Base-by-base conservation (phyloP, 148 eudicot genomes). In the Rhododendron vialii region DNA sequence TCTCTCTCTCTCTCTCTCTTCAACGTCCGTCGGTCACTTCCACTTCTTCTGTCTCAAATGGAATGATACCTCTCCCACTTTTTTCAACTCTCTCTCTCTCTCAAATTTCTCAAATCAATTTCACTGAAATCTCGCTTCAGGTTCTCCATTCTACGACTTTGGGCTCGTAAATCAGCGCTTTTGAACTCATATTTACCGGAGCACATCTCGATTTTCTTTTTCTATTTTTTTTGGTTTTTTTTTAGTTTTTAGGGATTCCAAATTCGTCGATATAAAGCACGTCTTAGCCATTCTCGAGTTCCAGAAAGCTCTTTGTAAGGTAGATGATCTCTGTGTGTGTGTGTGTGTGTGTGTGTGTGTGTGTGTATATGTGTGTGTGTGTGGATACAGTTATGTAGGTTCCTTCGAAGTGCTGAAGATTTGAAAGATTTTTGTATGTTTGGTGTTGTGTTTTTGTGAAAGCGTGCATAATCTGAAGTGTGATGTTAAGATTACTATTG, bases 191-290 rank as follows among this genome's bases (percentile, higher is more conserved):
- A 14, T 11, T 30, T 17, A 4, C 8, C 43, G 5, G 5, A 48
- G 30, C 57, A 4, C 50, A 51, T 84, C 80, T 30, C 30, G n/a
- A 84, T 50, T 84, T 84, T 48, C 45, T 41, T 63, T 36, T 30
- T 30, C 45, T 28, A 2, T 4, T 3, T 12, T 7, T 71, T 71
- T 69, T 4, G 3, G 1, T 1, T 15, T 15, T 17, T 71, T 71
- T 71, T 14, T 1, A 71, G 15, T 57, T 22, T 18, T 71, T 84
- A 74, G 86, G 86, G 63, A 74, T 74, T 50, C 41, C 50, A 71
- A 48, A 84, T 74, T 84, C 35, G 80, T 50, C 67, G 80, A 84
- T 22, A 51, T 43, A 10, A 83, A 69, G 20, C 59, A 18, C 33
- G 43, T 30, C 14, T 73, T 50, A 3, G 30, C 13, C 80, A 36